Conservation (phyloP, 1,284 basidiomycete species). For the Athelia sp. region DNA sequence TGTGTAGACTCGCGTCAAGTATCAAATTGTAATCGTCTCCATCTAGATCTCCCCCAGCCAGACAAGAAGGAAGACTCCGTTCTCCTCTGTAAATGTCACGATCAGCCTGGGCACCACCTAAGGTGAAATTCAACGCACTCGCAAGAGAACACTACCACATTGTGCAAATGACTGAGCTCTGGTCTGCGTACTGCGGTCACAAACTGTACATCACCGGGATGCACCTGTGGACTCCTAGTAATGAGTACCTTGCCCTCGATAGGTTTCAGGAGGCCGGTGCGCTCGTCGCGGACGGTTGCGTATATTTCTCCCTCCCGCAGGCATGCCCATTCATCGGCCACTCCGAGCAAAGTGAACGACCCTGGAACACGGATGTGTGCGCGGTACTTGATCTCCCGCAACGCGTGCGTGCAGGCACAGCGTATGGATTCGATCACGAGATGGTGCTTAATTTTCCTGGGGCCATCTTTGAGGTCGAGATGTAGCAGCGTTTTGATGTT, state of each 20-base stretch:
- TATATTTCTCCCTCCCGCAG: conserved; percentile 37
- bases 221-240: conserved; percentile 45
- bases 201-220: conserved; percentile 43
- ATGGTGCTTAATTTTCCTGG: conserved; percentile 19
- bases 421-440: conserved; percentile 25
- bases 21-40: conserved; percentile 40
- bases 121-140: conserved; percentile 13
- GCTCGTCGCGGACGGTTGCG: conserved; percentile 31
- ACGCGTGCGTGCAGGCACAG: conserved; percentile 32
- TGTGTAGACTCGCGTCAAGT: conserved; percentile 25
- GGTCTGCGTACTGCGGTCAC: conserved; percentile 36
- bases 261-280: conserved; percentile 15
- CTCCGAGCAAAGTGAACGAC: conserved; percentile 43
- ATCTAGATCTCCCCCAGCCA: conserved; percentile 44
- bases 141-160: conserved; percentile 37
- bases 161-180: conserved; percentile 28
- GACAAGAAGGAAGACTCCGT: conserved; percentile 35
- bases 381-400: conserved; percentile 46
- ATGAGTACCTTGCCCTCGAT: conserved; percentile 38
- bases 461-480: conserved; percentile 16
- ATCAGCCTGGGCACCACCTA: conserved; percentile 7
- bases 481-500: conserved; percentile 23
- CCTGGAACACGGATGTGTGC: conserved; percentile 42
- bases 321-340: conserved; percentile 41
- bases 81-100: conserved; percentile 24